These are phyloP conservation scores for Boletellus deceptivus DNA, from an alignment of 1,284 basidiomycete species.

Conservation along the genomic window DNA sequence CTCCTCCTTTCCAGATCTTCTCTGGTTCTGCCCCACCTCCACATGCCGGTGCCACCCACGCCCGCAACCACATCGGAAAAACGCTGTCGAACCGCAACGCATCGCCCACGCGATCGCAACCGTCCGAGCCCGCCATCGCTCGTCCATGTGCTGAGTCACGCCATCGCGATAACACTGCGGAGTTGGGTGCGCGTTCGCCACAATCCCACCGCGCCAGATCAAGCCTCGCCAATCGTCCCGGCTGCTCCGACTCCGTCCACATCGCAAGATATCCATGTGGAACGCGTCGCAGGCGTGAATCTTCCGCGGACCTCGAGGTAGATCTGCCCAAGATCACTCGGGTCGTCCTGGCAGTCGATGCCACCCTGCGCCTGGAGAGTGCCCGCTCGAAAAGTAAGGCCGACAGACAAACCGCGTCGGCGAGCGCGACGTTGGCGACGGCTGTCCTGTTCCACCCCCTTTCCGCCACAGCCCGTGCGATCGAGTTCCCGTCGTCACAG, in stretches of 20 bases:
- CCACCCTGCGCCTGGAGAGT: slow-evolving; percentile 3
- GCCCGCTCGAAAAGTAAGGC: slow-evolving; percentile 24
- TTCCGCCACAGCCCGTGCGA: slow-evolving; percentile 21
- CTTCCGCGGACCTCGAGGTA: slow-evolving; percentile 33
- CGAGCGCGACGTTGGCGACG: slow-evolving; percentile 6
- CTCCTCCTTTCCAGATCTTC: slow-evolving; percentile 26
- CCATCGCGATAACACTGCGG: slow-evolving; percentile 20
- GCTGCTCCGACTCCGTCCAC: slow-evolving; percentile 30
- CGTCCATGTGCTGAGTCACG: slow-evolving; percentile 9
- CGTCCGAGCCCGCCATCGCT: too few relatives aligned
- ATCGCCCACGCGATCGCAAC: background rate
- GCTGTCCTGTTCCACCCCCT: slow-evolving; percentile 29
- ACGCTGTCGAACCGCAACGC: background rate
- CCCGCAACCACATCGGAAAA: slow-evolving; percentile 1
- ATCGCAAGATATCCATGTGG: slow-evolving; percentile 35
- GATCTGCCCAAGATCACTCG: slow-evolving; percentile 28
- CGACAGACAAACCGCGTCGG: slow-evolving; percentile 8
- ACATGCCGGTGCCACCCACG: slow-evolving; percentile 3
- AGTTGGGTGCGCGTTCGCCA: slow-evolving; percentile 17
- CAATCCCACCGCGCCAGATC: slow-evolving; percentile 25
- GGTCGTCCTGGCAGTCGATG: slow-evolving; percentile 25
- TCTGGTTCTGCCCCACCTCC: slow-evolving; percentile 20
- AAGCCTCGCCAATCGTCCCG: slow-evolving; percentile 26
- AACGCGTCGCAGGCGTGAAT: slow-evolving; percentile 28
- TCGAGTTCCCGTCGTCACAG: slow-evolving; percentile 10